Evolutionary conservation across 2,329 filamentous ascomycete genomes (phyloP).

Genomic region (Alternaria consortialis): DNA sequence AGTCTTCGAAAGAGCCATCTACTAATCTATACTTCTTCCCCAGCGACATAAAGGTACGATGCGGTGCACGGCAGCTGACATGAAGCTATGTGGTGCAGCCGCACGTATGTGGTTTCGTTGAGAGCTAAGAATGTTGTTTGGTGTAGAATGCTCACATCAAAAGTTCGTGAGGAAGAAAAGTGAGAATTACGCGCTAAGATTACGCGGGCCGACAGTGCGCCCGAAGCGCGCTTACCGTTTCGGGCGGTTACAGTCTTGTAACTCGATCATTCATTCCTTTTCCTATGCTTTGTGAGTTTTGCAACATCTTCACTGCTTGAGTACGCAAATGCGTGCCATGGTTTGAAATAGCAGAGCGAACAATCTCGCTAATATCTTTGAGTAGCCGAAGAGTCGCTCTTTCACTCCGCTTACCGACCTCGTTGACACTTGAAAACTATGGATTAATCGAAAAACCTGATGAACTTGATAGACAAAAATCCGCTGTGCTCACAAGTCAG

Average conservation of each 20-base stretch:
- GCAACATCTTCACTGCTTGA: not conserved
- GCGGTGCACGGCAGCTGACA: constrained; percentile 4
- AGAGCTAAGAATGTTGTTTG: constrained; percentile 1
- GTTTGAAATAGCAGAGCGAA: not conserved
- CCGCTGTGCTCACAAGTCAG: not conserved
- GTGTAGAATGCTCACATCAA: not conserved
- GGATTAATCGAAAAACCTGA: not conserved
- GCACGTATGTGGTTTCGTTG: constrained; percentile 1
- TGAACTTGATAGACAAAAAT: not conserved
- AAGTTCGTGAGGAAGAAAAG: constrained; percentile 17
- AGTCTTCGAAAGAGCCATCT: constrained; percentile 92
- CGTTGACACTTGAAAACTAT: not conserved
- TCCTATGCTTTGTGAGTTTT: not conserved
- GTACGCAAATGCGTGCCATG: not conserved
- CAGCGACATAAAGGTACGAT: not conserved
- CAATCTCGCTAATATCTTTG: no score
- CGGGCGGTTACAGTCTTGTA: not conserved
- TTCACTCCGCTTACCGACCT: not conserved
- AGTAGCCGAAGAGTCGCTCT: not conserved
- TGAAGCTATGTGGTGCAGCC: constrained; percentile 4
- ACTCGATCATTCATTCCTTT: not conserved
- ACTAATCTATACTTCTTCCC: constrained; percentile 1
- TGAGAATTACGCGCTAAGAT: constrained; percentile 9
- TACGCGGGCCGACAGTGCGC: constrained; percentile 14
- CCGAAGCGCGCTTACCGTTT: constrained; percentile 12